A percentile compares a stretch with the other conserved stretches of the same genome.
phyloP scores from a whole-genome alignment of 148 eudicot species.

The Hydrangea macrophylla region DNA sequence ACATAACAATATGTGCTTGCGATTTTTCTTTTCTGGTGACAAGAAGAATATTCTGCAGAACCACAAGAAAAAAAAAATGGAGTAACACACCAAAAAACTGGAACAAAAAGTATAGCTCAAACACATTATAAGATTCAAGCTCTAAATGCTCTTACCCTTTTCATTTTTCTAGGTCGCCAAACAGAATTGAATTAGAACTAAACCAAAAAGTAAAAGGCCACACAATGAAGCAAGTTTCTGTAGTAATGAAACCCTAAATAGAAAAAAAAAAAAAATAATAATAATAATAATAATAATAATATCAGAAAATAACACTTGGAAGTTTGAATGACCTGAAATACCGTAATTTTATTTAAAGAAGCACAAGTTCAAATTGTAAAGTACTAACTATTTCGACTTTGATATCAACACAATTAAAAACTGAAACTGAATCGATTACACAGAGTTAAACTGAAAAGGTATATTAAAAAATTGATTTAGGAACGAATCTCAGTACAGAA shows the following conservation, averaged over 20 bases:
- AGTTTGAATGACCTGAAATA: neutral
- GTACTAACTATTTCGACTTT: no score
- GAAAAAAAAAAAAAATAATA: no score
- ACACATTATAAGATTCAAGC: no score
- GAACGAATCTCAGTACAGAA: slow-evolving; percentile 20
- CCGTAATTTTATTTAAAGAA: neutral
- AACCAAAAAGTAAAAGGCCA: no score
- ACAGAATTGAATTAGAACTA: no score
- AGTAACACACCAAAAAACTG: neutral
- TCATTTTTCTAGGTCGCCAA: neutral
- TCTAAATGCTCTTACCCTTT: neutral
- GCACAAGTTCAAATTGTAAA: slow-evolving; percentile 9
- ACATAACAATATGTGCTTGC: no score
- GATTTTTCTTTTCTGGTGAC: no score
- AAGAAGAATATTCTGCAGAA: no score
- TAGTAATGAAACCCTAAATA: neutral
- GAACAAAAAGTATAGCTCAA: no score
- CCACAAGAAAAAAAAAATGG: no score
- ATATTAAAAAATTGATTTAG: neutral
- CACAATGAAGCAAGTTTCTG: neutral
- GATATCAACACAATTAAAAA: no score
- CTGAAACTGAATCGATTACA: neutral
- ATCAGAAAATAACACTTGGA: neutral
- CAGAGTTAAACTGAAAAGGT: neutral
- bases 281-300: no score